Conservation (phyloP, 2,329 filamentous ascomycete genomes). For the Fulvia fulva region DNA sequence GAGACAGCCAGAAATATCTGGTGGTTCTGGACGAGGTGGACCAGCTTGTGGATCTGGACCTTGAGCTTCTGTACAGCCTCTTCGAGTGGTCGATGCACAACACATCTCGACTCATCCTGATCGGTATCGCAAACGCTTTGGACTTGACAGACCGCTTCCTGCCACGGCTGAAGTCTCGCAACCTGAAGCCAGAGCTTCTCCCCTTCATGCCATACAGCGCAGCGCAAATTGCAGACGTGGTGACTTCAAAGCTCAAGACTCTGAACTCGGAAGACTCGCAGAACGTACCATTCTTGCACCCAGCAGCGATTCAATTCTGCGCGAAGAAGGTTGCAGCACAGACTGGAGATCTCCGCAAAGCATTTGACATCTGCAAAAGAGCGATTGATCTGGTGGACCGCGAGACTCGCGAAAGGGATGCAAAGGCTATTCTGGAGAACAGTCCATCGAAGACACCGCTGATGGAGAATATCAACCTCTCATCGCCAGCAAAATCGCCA, state of each 20-base stretch:
- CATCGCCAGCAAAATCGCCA: slow-evolving; percentile 47
- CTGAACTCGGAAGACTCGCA: slow-evolving; percentile 45
- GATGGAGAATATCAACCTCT: slow-evolving; percentile 74
- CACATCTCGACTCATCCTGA: slow-evolving; percentile 72
- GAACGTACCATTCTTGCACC: slow-evolving; percentile 80
- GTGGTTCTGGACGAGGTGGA: slow-evolving; percentile 94
- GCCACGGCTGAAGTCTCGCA: slow-evolving; percentile 86
- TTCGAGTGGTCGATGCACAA: slow-evolving; percentile 92
- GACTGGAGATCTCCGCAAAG: slow-evolving; percentile 89
- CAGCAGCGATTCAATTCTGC: slow-evolving; percentile 87
- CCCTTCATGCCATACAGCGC: slow-evolving; percentile 92
- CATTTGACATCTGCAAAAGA: slow-evolving; percentile 87
- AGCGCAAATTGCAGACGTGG: slow-evolving; percentile 78
- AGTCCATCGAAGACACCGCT: slow-evolving; percentile 70
- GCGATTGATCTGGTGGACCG: slow-evolving; percentile 85
- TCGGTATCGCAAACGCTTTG: slow-evolving; percentile 93
- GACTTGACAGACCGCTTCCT: slow-evolving; percentile 94
- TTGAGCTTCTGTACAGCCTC: slow-evolving; percentile 85
- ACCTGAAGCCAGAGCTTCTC: slow-evolving; percentile 82
- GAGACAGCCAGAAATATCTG: slow-evolving; percentile 60
- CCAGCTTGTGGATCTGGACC: slow-evolving; percentile 80
- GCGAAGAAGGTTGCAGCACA: slow-evolving; percentile 92
- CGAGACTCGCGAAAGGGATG: slow-evolving; percentile 72
- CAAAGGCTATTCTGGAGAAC: slow-evolving; percentile 54
- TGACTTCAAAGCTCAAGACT: slow-evolving; percentile 75